phyloP scores from a whole-genome alignment of 1,284 basidiomycete species.

The Apiotrichum brassicae region DNA sequence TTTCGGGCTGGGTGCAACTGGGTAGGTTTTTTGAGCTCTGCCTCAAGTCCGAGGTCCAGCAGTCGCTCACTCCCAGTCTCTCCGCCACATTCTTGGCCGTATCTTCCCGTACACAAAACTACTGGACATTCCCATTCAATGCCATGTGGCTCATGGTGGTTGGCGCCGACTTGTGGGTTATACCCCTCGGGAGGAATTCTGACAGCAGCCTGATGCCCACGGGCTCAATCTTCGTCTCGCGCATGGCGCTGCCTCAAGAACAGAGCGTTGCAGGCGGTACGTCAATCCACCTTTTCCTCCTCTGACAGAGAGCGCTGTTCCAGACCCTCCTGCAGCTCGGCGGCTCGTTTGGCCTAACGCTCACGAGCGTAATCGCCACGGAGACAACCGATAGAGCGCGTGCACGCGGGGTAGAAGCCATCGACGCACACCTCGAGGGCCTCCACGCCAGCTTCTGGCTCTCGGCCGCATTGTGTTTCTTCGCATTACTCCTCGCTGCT shows the following conservation, averaged over 20 bases:
- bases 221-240: constrained; percentile 65
- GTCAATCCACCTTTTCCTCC: background rate
- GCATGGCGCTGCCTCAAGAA: constrained; percentile 59
- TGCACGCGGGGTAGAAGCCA: constrained; percentile 5
- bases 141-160: constrained; percentile 54
- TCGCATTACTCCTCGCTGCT: constrained; percentile 25
- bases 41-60: too few relatives aligned
- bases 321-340: constrained; percentile 52
- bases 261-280: constrained; percentile 59
- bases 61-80: too few relatives aligned
- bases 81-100: constrained; percentile 67
- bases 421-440: constrained; percentile 22
- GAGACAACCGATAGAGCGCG: constrained; percentile 9
- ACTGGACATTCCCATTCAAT: constrained; percentile 13
- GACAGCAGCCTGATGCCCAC: constrained; percentile 54
- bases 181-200: background rate
- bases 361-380: constrained; percentile 61
- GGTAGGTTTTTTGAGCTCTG: too few relatives aligned
- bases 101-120: constrained; percentile 48
- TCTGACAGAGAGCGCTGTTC: constrained; percentile 46
- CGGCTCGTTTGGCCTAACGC: constrained; percentile 61
- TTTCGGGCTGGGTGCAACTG: constrained; percentile 54
- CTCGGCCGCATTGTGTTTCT: constrained; percentile 26
- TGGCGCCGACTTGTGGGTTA: constrained; percentile 59
- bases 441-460: constrained; percentile 39